A percentile compares a stretch with the other conserved stretches of the same genome.
These are phyloP conservation scores for Rhizomucor pusillus DNA, from an alignment of 371 early-diverging fungal genomes.

Conservation along the genomic window DNA sequence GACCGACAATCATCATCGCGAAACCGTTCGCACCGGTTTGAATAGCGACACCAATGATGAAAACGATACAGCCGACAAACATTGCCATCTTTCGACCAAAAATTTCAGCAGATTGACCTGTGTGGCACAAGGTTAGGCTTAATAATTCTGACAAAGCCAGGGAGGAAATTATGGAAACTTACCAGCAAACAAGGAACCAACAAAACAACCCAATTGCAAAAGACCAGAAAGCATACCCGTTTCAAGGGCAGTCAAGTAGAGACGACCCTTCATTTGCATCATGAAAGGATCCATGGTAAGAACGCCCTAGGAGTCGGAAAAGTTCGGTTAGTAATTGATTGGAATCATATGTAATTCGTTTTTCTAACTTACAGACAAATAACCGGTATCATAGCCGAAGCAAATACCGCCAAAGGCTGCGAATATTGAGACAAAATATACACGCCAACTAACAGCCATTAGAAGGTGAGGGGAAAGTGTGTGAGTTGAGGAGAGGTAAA, in stretches of 20 bases:
- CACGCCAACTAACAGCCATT: constrained; percentile 15
- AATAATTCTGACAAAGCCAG: not conserved
- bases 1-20: constrained; percentile 61
- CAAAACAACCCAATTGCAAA: constrained; percentile 49
- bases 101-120: constrained; percentile 35
- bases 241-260: constrained; percentile 30
- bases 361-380: constrained; percentile 23
- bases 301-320: constrained; percentile 30
- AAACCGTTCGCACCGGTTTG: constrained; percentile 56
- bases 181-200: constrained; percentile 48
- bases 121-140: not conserved
- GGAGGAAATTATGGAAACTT: constrained; percentile 4
- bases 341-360: not conserved
- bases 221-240: constrained; percentile 45
- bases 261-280: constrained; percentile 31
- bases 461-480: not conserved
- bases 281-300: constrained; percentile 46
- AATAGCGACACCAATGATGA: constrained; percentile 38
- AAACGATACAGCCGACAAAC: constrained; percentile 30
- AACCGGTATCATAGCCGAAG: constrained; percentile 57
- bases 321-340: not conserved
- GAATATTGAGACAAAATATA: constrained; percentile 36
- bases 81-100: constrained; percentile 42
- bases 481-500: constrained; percentile 1
- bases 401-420: constrained; percentile 53